A percentile compares a stretch with the other conserved stretches of the same genome.
These are phyloP conservation scores for Saksenaea oblongispora DNA, from an alignment of 371 early-diverging fungal species.

Conservation along the genomic window DNA sequence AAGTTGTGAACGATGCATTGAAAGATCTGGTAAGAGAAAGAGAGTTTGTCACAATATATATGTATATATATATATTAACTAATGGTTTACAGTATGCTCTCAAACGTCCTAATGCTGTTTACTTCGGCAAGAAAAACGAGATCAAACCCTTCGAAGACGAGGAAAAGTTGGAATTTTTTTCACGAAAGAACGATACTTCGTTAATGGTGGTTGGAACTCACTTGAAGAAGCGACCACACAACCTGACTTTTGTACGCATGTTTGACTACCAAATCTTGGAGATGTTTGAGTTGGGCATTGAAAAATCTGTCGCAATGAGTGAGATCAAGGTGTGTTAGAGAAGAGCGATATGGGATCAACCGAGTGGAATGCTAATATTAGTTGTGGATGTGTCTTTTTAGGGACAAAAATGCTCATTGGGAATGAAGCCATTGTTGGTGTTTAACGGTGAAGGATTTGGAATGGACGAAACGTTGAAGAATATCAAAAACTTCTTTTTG, in stretches of 20 bases:
- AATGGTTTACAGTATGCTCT: conserved; percentile 69
- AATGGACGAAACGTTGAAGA: conserved; percentile 63
- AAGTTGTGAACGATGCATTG: conserved; percentile 81
- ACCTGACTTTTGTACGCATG: conserved; percentile 86
- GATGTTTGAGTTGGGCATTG: conserved; percentile 93
- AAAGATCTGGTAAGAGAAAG: conserved; percentile 76
- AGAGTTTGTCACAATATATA: not conserved
- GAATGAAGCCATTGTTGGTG: conserved; percentile 86
- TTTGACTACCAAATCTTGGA: conserved; percentile 93
- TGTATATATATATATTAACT: not conserved
- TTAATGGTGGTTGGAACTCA: conserved; percentile 89
- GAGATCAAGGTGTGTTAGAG: conserved; percentile 65
- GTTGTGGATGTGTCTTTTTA: conserved; percentile 7
- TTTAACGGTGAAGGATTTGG: conserved; percentile 92
- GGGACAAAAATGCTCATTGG: conserved; percentile 78
- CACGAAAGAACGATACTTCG: conserved; percentile 92
- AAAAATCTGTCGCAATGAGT: conserved; percentile 60
- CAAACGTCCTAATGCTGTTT: conserved; percentile 87
- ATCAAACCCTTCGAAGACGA: conserved; percentile 96
- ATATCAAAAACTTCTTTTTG: conserved; percentile 80
- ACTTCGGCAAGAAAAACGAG: conserved; percentile 92
- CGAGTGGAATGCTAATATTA: not conserved
- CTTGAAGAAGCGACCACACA: conserved; percentile 96
- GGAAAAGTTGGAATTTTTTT: conserved; percentile 88
- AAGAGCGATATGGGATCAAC: not conserved